Base-by-base conservation (phyloP, 2,329 filamentous ascomycete species). In the Apiospora aurea region DNA sequence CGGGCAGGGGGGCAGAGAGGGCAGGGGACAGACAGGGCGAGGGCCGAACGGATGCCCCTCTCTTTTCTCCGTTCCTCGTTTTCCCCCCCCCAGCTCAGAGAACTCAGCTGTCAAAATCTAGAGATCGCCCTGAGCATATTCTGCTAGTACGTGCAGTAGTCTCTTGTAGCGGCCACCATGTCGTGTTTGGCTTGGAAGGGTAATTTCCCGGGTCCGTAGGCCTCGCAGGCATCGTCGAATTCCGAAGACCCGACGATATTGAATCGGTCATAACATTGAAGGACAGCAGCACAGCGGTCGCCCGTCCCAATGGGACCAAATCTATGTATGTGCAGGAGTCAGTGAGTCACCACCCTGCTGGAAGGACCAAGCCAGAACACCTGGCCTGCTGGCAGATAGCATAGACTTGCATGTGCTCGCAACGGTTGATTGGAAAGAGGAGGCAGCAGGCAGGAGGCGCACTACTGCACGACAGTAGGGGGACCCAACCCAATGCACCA, bases 71-170 rank as follows among this genome's bases (percentile, higher is more conserved):
- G 34, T 64, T 64, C n/a, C 26, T n/a, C 34, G 34, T n/a, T 64
- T 64, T 64, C 21, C 21, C 34, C n/a, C 46, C 53, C 53, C 53
- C 53, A 61, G 29, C 53, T 61, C 53, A 38, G 46, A 38, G 21
- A 61, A 61, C 53, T 29, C 53, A 61, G 53, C 53, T 61, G 53
- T 61, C 53, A 61, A 61, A 61, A 61, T 61, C 53, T 61, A 29
- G 29, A 61, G 53, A 61, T 61, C 53, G 53, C 26, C 53, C 53
- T 61, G 29, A 61, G 53, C 16, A 61, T 61, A 38, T 61, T 29
- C 53, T 61, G 29, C 53, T 61, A 61, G 53, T 34, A 61, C 53
- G 16, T 61, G 53, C 53, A 61, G 53, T 61, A 61, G 53, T n/a
- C 53, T 21, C 7, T 61, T 26, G 53, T 34, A 61, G 34, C 53